phyloP scores from a whole-genome alignment of 768 basidiomycete species.

The Amyloporia xantha region DNA sequence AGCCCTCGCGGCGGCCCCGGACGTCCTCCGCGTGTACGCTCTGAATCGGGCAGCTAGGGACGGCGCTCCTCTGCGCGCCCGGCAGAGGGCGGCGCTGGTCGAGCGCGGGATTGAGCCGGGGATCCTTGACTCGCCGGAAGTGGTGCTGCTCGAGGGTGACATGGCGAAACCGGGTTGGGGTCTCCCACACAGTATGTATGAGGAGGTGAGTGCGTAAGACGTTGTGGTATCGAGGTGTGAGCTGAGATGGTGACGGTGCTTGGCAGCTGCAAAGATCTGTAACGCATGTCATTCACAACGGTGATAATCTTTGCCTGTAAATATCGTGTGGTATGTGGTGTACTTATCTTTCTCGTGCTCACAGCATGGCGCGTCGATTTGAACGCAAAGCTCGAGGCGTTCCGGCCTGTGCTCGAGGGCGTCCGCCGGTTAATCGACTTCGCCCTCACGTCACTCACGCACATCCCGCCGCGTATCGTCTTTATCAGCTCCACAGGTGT shows the following conservation, averaged over 20 bases:
- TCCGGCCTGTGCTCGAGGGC: conserved; percentile 29
- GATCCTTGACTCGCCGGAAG: conserved; percentile 10
- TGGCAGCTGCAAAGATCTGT: conserved; percentile 10
- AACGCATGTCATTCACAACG: conserved; percentile 26
- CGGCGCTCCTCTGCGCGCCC: conserved; percentile 2
- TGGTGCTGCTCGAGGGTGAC: conserved; percentile 16
- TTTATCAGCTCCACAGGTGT: conserved; percentile 11
- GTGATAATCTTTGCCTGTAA: conserved; percentile 5
- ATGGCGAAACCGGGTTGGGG: conserved; percentile 14
- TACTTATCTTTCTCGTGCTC: not conserved
- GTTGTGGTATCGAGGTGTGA: too few species aligned
- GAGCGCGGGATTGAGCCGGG: conserved; percentile 12
- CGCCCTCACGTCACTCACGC: conserved; percentile 1
- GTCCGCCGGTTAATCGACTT: conserved; percentile 13
- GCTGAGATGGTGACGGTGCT: too few species aligned
- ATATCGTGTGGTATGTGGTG: not conserved
- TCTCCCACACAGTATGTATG: conserved; percentile 4
- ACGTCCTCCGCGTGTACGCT: conserved; percentile 20
- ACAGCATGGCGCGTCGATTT: conserved; percentile 36
- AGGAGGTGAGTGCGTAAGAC: conserved; percentile 10
- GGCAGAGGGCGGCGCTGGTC: conserved; percentile 13
- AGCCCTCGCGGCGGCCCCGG: conserved; percentile 12
- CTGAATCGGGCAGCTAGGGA: conserved; percentile 17
- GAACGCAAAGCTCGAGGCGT: conserved; percentile 31
- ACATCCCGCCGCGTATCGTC: conserved; percentile 18